Evolutionary conservation across 129 eudicot genomes (phyloP), one percentile per base, ranked within the genome.

Genomic region (Helianthus tuberosus): DNA sequence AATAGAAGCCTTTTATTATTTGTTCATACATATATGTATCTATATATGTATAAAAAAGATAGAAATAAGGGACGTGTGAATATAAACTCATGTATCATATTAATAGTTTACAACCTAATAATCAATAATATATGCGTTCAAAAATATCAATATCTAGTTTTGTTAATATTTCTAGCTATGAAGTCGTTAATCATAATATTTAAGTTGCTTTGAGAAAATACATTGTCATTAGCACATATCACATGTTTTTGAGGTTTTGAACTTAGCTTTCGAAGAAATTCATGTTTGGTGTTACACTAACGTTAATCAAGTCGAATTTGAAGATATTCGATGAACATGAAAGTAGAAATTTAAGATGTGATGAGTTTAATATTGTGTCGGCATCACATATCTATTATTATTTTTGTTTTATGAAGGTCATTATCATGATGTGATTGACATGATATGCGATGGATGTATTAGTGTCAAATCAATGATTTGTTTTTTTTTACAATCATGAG

Each of bases 381-480:
- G 70, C 32, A 66, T 66, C 17, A 3, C 68, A 36, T 32, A 32
- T 32, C 36, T 32, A 36, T 13, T 4, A 5, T 14, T 63, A 14
- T 44, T 5, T 0, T 12, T 15, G 1, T 39, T 46, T 68, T 68
- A 0, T n/a, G 49, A 32, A 5, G 5, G 49, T 69, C 64, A n/a
- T 32, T 51, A 69, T 35, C 74, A 38, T 35, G 74, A 69, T 52
- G 74, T 50, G 50, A 51, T 8, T 69, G 74, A 52, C 32, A 32
- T 36, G 64, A 69, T 32, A 52, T 69, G 23, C 12, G 48, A 68
- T 48, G 48, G 48, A 68, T 48, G 48, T 35, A 52, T 52, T 69
- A 69, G 64, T 8, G 74, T 69, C 64, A 51, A 50, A n/a, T 74
- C 78, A 74, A 48, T 41, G 12, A 8, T 47, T 73, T 16, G 16